Base-by-base conservation (phyloP, 2,329 filamentous ascomycete genomes). In the Tolypocladium pustulatum region DNA sequence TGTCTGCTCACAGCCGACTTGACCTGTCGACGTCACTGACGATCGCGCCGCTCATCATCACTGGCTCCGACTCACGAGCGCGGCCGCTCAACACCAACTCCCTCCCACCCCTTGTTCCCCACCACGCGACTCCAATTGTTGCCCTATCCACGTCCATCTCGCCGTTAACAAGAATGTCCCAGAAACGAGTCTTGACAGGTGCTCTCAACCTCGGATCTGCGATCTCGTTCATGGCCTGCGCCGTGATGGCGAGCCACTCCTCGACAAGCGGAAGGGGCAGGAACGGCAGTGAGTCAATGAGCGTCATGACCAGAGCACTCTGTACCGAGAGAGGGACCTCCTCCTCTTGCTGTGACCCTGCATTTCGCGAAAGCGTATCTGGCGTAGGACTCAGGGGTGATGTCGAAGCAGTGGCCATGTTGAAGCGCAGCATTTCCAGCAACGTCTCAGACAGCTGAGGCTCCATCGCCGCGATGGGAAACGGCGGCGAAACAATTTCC, bases 131-230 rank as follows among this genome's bases (percentile, higher is more conserved):
- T 55, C 88, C 91, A 37, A 89, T 80, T 46, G 87, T 84, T 8
- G 90, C 87, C 60, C 91, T 81, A 69, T 95, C 89, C 30, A 95
- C 87, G 72, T 96, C 91, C 84, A 96, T 88, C 74, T 96, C 91
- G 4, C 91, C 91, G 65, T 82, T 86, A 46, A 86, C 86, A 12
- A 96, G 73, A 3, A 91, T 81, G 59, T 94, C 86, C 86, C 89
- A 91, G 71, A 95, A 88, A 55, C 91, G 78, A 62, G 84, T 80
- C 67, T 86, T 85, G 41, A 86, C 89, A 2, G 78, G 75, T 54
- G 85, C 80, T 51, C 85, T 80, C 76, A 92, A 83, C 4, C 66
- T 71, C 0, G 78, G 72, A 61, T 91, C 85, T 3, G 77, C 71
- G 34, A 96, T 82, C 20, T 74, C 73, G 63, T 86, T 85, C 60